A percentile compares a stretch with the other conserved stretches of the same genome.
Evolutionary conservation across 192 early-diverging fungal species (phyloP).

Genomic region (Coemansia biformis): DNA sequence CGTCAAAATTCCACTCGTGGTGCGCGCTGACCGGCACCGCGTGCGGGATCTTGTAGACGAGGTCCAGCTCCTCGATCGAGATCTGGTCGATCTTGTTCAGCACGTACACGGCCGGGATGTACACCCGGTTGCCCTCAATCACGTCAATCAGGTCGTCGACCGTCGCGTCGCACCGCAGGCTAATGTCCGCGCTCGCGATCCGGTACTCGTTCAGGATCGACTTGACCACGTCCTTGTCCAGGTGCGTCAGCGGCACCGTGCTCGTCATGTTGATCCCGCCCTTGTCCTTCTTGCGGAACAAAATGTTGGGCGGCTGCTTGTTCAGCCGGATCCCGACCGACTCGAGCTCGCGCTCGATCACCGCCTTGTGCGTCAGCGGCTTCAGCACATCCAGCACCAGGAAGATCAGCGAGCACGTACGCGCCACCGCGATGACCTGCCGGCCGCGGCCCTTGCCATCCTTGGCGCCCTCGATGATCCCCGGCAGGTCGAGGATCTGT

Average conservation of each 20-base stretch:
- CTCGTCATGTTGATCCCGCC: slow-evolving; percentile 94
- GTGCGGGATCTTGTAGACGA: slow-evolving; percentile 96
- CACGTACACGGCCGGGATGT: slow-evolving; percentile 93
- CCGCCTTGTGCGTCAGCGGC: slow-evolving; percentile 86
- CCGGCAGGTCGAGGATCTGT: slow-evolving; percentile 97
- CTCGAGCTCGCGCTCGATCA: slow-evolving; percentile 97
- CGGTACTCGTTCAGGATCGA: slow-evolving; percentile 91
- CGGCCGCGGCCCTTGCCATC: slow-evolving; percentile 98
- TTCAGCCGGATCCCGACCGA: slow-evolving; percentile 96
- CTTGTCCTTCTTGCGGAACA: slow-evolving; percentile 97
- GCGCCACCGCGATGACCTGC: slow-evolving; percentile 94
- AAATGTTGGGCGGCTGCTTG: slow-evolving; percentile 92
- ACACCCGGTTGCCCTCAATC: slow-evolving; percentile 91
- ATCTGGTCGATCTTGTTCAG: slow-evolving; percentile 99
- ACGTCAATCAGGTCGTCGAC: slow-evolving; percentile 97
- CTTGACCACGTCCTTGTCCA: slow-evolving; percentile 87
- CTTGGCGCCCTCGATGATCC: slow-evolving; percentile 97
- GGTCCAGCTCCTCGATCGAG: slow-evolving; percentile 90
- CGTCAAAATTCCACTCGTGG: slow-evolving; percentile 97
- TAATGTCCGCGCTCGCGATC: slow-evolving; percentile 95
- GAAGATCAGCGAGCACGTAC: slow-evolving; percentile 96
- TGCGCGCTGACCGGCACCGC: slow-evolving; percentile 77
- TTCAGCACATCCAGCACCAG: slow-evolving; percentile 97
- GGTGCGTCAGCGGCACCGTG: slow-evolving; percentile 82
- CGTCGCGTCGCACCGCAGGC: slow-evolving; percentile 89